phyloP scores from a whole-genome alignment of 31 red algal genomes.

The Endocladia muricata region DNA sequence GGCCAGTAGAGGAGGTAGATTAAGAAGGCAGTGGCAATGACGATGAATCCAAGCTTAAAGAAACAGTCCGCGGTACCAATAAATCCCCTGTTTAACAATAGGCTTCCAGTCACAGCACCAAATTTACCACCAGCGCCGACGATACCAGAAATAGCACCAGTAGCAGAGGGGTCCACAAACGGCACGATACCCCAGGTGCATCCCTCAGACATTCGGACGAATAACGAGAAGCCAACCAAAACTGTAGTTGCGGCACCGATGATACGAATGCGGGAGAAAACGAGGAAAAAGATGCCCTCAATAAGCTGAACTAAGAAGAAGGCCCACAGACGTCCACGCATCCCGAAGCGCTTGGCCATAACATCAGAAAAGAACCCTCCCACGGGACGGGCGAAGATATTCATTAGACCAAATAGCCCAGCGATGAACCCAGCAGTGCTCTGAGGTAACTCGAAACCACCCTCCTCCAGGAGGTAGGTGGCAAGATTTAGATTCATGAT shows the following conservation, averaged over 20 bases:
- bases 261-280: constrained; percentile 63
- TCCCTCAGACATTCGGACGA: constrained; percentile 87
- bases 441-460: constrained; percentile 43
- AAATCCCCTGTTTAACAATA: constrained; percentile 17
- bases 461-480: constrained; percentile 54
- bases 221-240: constrained; percentile 77
- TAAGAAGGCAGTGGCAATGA: constrained; percentile 67
- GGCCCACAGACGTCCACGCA: constrained; percentile 74
- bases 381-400: constrained; percentile 77
- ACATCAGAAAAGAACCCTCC: constrained; percentile 77
- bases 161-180: constrained; percentile 87
- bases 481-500: constrained; percentile 74
- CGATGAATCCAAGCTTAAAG: constrained; percentile 71
- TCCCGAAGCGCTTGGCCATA: constrained; percentile 44
- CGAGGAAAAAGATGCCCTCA: constrained; percentile 56
- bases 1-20: constrained; percentile 72
- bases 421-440: constrained; percentile 65
- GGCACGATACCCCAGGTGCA: constrained; percentile 90
- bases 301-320: constrained; percentile 48
- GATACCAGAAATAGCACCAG: constrained; percentile 90
- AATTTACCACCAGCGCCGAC: constrained; percentile 96
- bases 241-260: neutral
- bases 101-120: constrained; percentile 74
- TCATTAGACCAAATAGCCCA: constrained; percentile 79
- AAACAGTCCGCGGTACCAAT: constrained; percentile 16